Base-by-base conservation (phyloP, 2,329 filamentous ascomycete genomes). In the Elsinoe batatas region DNA sequence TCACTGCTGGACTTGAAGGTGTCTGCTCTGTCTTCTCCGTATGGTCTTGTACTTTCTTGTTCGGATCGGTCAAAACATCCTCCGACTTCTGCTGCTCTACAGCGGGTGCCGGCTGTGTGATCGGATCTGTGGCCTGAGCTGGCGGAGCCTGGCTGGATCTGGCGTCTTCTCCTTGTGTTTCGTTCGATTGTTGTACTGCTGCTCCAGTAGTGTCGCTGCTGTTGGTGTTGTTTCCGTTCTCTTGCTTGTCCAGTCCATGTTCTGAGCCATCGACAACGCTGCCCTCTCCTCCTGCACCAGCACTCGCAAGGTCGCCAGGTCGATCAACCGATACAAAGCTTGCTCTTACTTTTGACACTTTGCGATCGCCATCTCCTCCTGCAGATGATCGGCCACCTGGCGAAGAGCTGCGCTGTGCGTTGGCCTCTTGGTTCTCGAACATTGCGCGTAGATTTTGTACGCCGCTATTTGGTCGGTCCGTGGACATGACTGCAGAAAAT, bases 391-490 rank as follows among this genome's bases (percentile, higher is more conserved):
- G 63, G 59, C 58, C 63, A 59, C 53, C 64, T 57, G 55, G 61
- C 61, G 30, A 56, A 59, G 57, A 56, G 64, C 64, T 61, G 65
- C 69, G 60, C 66, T 67, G 58, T 69, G 71, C 44, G 73, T 61
- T 63, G 57, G 68, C 63, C 56, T 68, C 65, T 60, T 69, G 72
- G 61, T 66, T 69, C 67, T 77, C 74, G 65, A 76, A 77, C 67
- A 76, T 71, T 57, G 74, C 74, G 64, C 74, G 69, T 57, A 77
- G 68, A 62, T 74, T 74, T 61, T 73, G 69, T 61, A 77, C 74
- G 61, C 72, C 72, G 56, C 65, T 69, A 57, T 61, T 68, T 44
- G 67, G 64, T 57, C 67, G 63, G 63, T 69, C 62, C 58, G 63
- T 59, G 58, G 70, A 72, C 74, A 77, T 77, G 71, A 72, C 74